phyloP scores from a whole-genome alignment of 129 eudicot species.

The Flaveria bidentis region DNA sequence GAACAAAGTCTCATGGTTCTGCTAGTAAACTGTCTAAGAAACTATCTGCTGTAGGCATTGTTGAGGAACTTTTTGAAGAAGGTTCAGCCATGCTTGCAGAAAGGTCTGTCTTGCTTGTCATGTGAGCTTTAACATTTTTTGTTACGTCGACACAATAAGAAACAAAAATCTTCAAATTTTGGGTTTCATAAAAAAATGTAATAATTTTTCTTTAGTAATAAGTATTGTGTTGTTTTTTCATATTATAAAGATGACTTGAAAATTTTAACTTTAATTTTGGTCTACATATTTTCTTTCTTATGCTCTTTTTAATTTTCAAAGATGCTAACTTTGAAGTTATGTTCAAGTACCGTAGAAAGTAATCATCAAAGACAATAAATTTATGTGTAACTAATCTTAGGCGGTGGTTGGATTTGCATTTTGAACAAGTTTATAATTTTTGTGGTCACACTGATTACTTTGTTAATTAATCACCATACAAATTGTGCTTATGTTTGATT shows the following conservation, averaged over 20 bases:
- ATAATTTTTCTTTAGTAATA: neutral
- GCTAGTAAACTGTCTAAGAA: conserved; percentile 59
- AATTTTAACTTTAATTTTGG: neutral
- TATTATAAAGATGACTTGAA: neutral
- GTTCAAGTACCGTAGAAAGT: neutral
- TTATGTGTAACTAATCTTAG: no score
- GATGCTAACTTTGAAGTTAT: neutral
- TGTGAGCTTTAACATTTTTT: neutral
- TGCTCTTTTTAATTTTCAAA: neutral
- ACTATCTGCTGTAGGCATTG: conserved; percentile 70
- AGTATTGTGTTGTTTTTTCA: neutral
- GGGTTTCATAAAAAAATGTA: neutral
- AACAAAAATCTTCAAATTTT: no score
- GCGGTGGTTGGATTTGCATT: neutral
- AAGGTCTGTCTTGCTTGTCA: conserved; percentile 45
- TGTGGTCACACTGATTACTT: neutral
- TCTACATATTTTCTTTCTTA: neutral
- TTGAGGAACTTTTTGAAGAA: conserved; percentile 90
- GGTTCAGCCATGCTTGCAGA: conserved; percentile 97
- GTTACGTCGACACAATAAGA: neutral
- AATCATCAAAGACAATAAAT: neutral
- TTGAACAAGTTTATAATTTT: neutral
- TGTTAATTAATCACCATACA: neutral
- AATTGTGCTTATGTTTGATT: neutral
- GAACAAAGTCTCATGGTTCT: conserved; percentile 54